Evolutionary conservation across 768 basidiomycete genomes (phyloP), one percentile per base, ranked within the genome.

Genomic region (Chlorophyllum brunneum): DNA sequence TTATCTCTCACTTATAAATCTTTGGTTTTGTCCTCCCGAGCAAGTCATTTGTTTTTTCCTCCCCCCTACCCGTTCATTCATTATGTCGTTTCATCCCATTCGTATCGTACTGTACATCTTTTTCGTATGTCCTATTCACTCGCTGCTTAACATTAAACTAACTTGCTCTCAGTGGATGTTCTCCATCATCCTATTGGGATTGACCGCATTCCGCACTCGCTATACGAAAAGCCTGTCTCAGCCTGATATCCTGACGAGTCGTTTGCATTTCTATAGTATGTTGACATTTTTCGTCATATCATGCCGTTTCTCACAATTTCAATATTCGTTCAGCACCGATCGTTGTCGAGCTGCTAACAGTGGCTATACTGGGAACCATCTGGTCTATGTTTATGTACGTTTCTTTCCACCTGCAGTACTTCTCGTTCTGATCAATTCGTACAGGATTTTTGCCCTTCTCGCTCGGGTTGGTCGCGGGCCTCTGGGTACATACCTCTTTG

Each of bases 321-420:
- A 15, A 6, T 13, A 13, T 18, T 29, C 29, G 3, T 20, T 0
- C 31, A 83, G 85, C 85, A 56, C 79, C 78, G 15, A 75, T 84
- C 51, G 70, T 86, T 40, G 78, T 76, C 3, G 85, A 85, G 57
- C 70, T 87, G 20, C 63, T 86, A 39, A 77, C 75, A 13, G 77
- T 79, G 15, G 72, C 78, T 22, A 61, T 74, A 18, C 59, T 88
- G 4, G 76, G 77, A 0, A 59, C 84, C 24, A 55, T 83, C 1
- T 80, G 79, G 73, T 73, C 78, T 0, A 56, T 70, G 1, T 76
- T 71, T 61, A 72, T 76, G 85, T 86, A 65, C 56, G 80, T 71
- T 2, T 48, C 52, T 3, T 20, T 43, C 5, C 46, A 42, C 16
- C 39, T 34, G 3, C n/a, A 37, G n/a, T 9, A n/a, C 16, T 31